These are phyloP conservation scores for Aurantiochytrium sp. DNA, from an alignment of 108 stramenopile species.

Conservation along the genomic window DNA sequence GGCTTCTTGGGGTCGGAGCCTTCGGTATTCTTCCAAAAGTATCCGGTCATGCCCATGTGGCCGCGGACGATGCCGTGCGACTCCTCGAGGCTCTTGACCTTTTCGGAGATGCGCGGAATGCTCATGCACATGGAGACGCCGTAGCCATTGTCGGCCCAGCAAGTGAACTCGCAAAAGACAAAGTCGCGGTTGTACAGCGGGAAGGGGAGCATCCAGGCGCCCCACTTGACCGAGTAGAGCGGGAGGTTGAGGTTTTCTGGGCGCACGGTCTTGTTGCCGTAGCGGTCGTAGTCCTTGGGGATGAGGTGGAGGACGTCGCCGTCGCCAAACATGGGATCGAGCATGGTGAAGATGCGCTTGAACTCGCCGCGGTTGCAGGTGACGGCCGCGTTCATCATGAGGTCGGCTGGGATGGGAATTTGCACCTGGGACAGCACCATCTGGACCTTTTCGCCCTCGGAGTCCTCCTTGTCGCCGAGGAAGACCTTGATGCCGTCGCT, in stretches of 20 bases:
- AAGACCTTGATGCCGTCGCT: slow-evolving; percentile 10
- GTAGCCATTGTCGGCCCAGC: slow-evolving; percentile 31
- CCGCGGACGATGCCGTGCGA: slow-evolving; percentile 21
- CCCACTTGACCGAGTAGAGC: slow-evolving; percentile 29
- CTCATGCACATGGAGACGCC: slow-evolving; percentile 31
- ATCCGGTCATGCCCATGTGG: slow-evolving; percentile 30
- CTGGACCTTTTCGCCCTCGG: slow-evolving; percentile 29
- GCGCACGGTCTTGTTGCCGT: slow-evolving; percentile 21
- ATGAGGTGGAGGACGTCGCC: slow-evolving; percentile 8
- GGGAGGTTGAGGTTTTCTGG: slow-evolving; percentile 26
- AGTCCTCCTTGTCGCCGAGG: slow-evolving; percentile 9
- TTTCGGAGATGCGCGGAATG: neutral
- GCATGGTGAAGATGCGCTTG: slow-evolving; percentile 31
- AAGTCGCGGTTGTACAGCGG: slow-evolving; percentile 28
- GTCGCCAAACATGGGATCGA: slow-evolving; percentile 26
- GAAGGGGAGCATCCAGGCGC: slow-evolving; percentile 24
- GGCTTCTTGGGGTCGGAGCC: slow-evolving; percentile 30
- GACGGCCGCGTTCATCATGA: slow-evolving; percentile 32
- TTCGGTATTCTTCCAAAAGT: slow-evolving; percentile 17
- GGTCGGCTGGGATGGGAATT: neutral
- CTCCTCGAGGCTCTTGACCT: slow-evolving; percentile 31
- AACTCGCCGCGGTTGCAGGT: slow-evolving; percentile 2
- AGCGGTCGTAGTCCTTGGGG: slow-evolving; percentile 28
- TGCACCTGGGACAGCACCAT: slow-evolving; percentile 10
- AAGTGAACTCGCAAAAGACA: slow-evolving; percentile 20